A percentile compares a stretch with the other conserved stretches of the same genome.
Evolutionary conservation across 352 stramenopile species (phyloP).

Genomic region (Elongisporangium senticosum): DNA sequence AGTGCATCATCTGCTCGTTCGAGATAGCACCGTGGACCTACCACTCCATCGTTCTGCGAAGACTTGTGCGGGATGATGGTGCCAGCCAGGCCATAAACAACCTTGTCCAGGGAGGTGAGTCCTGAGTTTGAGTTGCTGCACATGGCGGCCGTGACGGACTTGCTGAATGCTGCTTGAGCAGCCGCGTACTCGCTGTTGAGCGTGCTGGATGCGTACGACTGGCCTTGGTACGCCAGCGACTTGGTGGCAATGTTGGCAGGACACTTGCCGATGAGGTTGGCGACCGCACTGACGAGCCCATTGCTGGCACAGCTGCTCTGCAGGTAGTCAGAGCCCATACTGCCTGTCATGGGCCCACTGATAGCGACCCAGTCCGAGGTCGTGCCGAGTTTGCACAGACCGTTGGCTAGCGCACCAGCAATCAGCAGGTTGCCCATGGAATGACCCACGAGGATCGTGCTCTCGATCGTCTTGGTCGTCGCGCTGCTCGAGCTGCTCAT

Average conservation of each 20-base stretch:
- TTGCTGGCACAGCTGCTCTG: conserved; percentile 20
- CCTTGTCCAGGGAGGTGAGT: conserved; percentile 28
- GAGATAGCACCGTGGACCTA: neutral
- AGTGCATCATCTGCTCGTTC: neutral
- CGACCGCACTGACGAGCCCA: conserved; percentile 21
- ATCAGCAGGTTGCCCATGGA: conserved; percentile 44
- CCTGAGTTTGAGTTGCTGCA: conserved; percentile 36
- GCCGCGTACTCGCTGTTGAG: conserved; percentile 23
- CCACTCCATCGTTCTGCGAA: conserved; percentile 27
- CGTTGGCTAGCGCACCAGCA: conserved; percentile 18
- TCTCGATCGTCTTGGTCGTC: conserved; percentile 21
- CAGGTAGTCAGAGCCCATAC: conserved; percentile 45
- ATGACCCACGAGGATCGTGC: conserved; percentile 42
- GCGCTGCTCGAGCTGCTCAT: conserved; percentile 17
- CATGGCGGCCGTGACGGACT: conserved; percentile 26
- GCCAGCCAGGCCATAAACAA: conserved; percentile 21
- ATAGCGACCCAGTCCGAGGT: conserved; percentile 30
- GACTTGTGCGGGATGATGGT: conserved; percentile 28
- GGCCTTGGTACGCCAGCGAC: conserved; percentile 39
- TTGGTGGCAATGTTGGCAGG: conserved; percentile 16
- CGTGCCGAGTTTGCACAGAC: conserved; percentile 9
- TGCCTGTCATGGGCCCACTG: conserved; percentile 37
- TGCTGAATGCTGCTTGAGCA: conserved; percentile 23
- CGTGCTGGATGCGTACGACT: conserved; percentile 7
- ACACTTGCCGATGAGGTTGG: conserved; percentile 28